A percentile compares a stretch with the other conserved stretches of the same genome.
Evolutionary conservation across 1,284 basidiomycete species (phyloP).

Genomic region (Heterobasidion occidentale): DNA sequence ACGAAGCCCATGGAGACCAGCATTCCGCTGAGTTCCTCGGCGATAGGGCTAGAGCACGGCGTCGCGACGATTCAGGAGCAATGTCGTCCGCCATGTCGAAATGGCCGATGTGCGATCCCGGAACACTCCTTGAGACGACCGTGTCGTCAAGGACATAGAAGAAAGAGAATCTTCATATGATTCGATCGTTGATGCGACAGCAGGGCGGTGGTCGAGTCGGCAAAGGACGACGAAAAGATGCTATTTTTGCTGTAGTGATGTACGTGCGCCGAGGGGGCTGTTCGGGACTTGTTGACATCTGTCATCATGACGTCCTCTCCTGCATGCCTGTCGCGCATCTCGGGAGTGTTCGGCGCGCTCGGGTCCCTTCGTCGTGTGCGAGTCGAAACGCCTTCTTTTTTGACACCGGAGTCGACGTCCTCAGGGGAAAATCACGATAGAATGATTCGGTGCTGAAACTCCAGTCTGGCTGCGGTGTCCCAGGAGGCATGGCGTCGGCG

Average conservation of each 20-base stretch:
- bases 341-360: constrained; percentile 6
- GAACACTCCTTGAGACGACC: background rate
- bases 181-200: constrained; percentile 6
- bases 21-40: constrained; percentile 9
- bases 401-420: constrained; percentile 23
- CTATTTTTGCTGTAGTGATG: constrained; percentile 22
- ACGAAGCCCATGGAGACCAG: constrained; percentile 8
- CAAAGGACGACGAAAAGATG: constrained; percentile 27
- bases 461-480: constrained; percentile 12
- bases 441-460: constrained; percentile 17
- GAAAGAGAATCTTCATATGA: background rate
- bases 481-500: constrained; percentile 13
- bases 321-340: background rate
- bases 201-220: constrained; percentile 8
- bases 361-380: constrained; percentile 2
- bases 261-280: constrained; percentile 13
- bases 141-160: background rate
- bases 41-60: constrained; percentile 5
- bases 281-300: background rate
- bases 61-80: background rate
- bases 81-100: background rate
- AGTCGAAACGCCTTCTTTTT: constrained; percentile 2
- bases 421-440: constrained; percentile 20
- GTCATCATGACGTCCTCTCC: background rate
- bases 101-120: constrained; percentile 3